These are phyloP conservation scores for Leucocoprinus sp. DNA, from an alignment of 768 basidiomycete species.

Conservation along the genomic window DNA sequence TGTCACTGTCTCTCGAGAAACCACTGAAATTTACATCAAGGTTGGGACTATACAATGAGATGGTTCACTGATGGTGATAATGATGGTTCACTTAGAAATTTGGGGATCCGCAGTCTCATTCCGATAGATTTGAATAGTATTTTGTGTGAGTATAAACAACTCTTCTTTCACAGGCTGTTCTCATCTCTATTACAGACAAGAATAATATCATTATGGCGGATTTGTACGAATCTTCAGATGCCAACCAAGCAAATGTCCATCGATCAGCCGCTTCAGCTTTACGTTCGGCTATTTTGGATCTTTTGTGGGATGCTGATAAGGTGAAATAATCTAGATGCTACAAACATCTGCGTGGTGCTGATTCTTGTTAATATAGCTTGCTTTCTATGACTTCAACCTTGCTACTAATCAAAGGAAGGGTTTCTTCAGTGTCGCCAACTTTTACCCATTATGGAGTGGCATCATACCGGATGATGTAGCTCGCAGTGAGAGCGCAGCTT, in stretches of 20 bases:
- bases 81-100: slow-evolving; percentile 47
- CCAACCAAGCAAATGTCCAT: slow-evolving; percentile 40
- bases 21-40: slow-evolving; percentile 7
- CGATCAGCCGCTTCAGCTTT: slow-evolving; percentile 45
- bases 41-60: slow-evolving; percentile 48
- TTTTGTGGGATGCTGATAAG: slow-evolving; percentile 76
- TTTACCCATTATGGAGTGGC: slow-evolving; percentile 82
- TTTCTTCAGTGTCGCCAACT: slow-evolving; percentile 68
- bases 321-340: slow-evolving; percentile 16
- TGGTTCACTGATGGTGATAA: slow-evolving; percentile 33
- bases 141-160: slow-evolving; percentile 46
- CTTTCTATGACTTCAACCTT: slow-evolving; percentile 87
- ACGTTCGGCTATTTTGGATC: slow-evolving; percentile 69
- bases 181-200: slow-evolving; percentile 39
- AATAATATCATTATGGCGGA: slow-evolving; percentile 51
- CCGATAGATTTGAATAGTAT: slow-evolving; percentile 82
- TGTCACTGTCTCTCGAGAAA: not conserved
- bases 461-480: slow-evolving; percentile 73
- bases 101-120: slow-evolving; percentile 64
- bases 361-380: slow-evolving; percentile 32
- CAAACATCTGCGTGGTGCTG: not conserved
- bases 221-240: slow-evolving; percentile 47
- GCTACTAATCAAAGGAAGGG: slow-evolving; percentile 54
- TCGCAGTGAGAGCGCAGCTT: slow-evolving; percentile 46
- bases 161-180: slow-evolving; percentile 8